phyloP scores from a whole-genome alignment of 768 basidiomycete genomes.

The Mycena vitilis region DNA sequence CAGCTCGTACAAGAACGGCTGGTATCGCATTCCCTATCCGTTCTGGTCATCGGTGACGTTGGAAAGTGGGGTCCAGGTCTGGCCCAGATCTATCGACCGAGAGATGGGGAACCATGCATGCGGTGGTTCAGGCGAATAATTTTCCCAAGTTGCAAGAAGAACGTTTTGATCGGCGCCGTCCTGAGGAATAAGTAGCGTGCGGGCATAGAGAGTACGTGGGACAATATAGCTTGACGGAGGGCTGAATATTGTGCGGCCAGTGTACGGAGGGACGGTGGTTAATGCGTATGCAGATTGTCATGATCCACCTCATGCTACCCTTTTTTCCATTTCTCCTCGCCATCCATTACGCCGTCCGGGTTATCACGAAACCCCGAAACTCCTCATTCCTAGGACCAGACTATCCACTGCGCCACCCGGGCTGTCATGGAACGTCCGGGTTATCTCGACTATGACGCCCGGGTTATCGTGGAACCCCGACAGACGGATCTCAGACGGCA shows the following conservation, averaged over 20 bases:
- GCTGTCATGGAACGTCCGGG: no score
- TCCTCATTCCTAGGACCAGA: no score
- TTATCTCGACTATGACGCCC: no score
- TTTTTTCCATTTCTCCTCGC: no score
- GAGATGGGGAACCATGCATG: conserved; percentile 34
- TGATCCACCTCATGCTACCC: no score
- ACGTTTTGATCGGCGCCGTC: conserved; percentile 35
- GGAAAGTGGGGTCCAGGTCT: conserved; percentile 34
- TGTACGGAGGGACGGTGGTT: conserved; percentile 19
- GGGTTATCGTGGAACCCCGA: no score
- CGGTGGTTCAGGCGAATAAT: conserved; percentile 39
- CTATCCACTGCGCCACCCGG: no score
- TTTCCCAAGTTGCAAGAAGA: conserved; percentile 39
- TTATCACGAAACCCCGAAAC: no score
- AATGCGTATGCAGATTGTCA: conserved; percentile 11
- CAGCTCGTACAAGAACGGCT: conserved; percentile 37
- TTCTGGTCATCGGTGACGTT: conserved; percentile 35
- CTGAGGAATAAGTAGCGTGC: conserved; percentile 33
- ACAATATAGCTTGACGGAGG: conserved; percentile 34
- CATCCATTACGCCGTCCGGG: no score
- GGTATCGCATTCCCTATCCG: conserved; percentile 37
- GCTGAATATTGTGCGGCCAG: conserved; percentile 29
- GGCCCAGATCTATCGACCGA: conserved; percentile 34
- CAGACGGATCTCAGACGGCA: no score
- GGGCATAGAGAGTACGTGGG: conserved; percentile 38